Percentiles rank a stretch among this genome's conserved stretches.
Evolutionary conservation across 2,329 filamentous ascomycete species (phyloP).

Genomic region (Fusarium sp.): DNA sequence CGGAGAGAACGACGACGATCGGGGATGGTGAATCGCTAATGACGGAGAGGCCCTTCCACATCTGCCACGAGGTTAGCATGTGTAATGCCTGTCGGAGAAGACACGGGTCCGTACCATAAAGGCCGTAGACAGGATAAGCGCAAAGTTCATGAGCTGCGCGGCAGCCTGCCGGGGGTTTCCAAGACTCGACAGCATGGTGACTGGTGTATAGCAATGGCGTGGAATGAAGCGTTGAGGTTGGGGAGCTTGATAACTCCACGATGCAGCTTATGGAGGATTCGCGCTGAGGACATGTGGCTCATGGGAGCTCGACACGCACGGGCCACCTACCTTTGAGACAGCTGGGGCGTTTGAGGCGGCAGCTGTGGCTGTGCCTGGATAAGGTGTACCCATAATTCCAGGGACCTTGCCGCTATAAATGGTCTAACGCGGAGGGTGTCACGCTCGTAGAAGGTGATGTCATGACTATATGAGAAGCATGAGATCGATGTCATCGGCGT

Average conservation of each 20-base stretch:
- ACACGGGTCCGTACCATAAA: constrained; percentile 74
- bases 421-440: constrained; percentile 28
- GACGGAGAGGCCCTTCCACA: constrained; percentile 91
- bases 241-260: constrained; percentile 34
- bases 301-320: constrained; percentile 33
- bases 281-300: constrained; percentile 39
- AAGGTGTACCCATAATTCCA: constrained; percentile 20
- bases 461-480: constrained; percentile 38
- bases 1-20: constrained; percentile 85
- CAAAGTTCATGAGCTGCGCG: constrained; percentile 88
- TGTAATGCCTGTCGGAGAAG: not conserved
- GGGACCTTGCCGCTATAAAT: constrained; percentile 32
- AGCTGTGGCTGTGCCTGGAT: constrained; percentile 21
- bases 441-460: constrained; percentile 41
- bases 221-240: constrained; percentile 6
- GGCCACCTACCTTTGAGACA: constrained; percentile 13
- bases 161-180: constrained; percentile 83
- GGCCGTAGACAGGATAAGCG: constrained; percentile 86
- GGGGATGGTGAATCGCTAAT: constrained; percentile 79
- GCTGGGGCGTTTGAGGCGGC: constrained; percentile 29
- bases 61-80: constrained; percentile 53
- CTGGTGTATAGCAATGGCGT: not conserved
- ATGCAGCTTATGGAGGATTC: constrained; percentile 29
- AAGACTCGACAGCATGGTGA: constrained; percentile 73
- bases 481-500: constrained; percentile 45